These are phyloP conservation scores for Aspergillus neoniger DNA, from an alignment of 2,329 filamentous ascomycete species.

Conservation along the genomic window DNA sequence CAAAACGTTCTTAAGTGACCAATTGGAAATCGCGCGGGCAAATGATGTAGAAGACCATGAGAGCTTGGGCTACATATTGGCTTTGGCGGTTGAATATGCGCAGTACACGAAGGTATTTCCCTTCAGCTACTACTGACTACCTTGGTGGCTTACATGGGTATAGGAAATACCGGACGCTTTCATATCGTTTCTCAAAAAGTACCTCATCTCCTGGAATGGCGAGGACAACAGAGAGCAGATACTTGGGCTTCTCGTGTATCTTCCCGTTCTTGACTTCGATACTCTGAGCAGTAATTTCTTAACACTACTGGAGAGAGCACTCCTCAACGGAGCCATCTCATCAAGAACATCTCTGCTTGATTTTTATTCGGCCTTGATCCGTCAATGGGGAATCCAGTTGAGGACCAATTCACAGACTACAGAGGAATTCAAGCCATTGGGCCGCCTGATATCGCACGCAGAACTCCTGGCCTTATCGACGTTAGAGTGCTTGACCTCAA, in stretches of 20 bases:
- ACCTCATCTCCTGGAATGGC: conserved; percentile 66
- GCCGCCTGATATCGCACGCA: conserved; percentile 54
- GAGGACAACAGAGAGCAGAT: conserved; percentile 52
- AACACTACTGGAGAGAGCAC: conserved; percentile 41
- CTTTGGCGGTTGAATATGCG: conserved; percentile 37
- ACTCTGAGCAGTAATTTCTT: conserved; percentile 43
- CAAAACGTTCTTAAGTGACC: conserved; percentile 41
- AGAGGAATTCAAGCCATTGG: conserved; percentile 35
- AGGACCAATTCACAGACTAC: conserved; percentile 29
- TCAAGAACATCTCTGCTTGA: conserved; percentile 63
- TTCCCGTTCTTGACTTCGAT: conserved; percentile 33
- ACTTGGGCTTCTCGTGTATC: conserved; percentile 36
- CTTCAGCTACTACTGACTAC: neutral
- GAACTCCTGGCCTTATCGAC: conserved; percentile 59
- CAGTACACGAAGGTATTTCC: conserved; percentile 41
- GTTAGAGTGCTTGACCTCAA: conserved; percentile 54
- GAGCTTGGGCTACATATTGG: conserved; percentile 39
- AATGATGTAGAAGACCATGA: conserved; percentile 49
- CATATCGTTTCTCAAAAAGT: conserved; percentile 46
- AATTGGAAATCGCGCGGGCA: conserved; percentile 40
- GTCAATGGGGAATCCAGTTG: conserved; percentile 51
- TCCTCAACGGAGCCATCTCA: conserved; percentile 40
- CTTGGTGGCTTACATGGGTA: conserved; percentile 5
- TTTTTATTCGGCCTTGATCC: conserved; percentile 69
- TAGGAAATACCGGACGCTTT: conserved; percentile 39